These are phyloP conservation scores for Neurospora sp. DNA, from an alignment of 495 filamentous ascomycete species.

Conservation along the genomic window DNA sequence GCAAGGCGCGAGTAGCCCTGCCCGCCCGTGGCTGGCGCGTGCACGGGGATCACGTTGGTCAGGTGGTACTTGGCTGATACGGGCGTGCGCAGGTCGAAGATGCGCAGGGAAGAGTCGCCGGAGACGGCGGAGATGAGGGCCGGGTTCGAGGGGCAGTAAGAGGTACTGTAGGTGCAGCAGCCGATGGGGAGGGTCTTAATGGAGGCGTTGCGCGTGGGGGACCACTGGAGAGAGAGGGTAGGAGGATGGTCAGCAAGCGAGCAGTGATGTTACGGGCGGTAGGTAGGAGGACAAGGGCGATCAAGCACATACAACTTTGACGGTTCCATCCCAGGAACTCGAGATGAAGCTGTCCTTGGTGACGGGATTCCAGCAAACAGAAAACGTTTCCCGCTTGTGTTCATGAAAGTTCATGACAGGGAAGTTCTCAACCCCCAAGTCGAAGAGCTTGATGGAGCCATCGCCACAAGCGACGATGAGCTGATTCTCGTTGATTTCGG, in stretches of 20 bases:
- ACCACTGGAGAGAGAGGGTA: constrained; percentile 45
- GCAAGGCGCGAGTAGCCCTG: constrained; percentile 22
- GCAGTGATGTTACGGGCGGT: not conserved
- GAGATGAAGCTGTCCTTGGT: constrained; percentile 85
- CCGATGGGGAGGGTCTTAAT: constrained; percentile 78
- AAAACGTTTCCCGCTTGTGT: constrained; percentile 84
- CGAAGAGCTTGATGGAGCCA: constrained; percentile 89
- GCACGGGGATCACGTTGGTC: constrained; percentile 64
- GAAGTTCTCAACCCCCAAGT: constrained; percentile 64
- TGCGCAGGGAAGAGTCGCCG: constrained; percentile 71
- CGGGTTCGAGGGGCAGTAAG: constrained; percentile 72
- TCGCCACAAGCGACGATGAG: constrained; percentile 79
- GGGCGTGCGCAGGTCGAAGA: constrained; percentile 85
- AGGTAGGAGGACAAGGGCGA: not conserved
- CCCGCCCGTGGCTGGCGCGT: constrained; percentile 37
- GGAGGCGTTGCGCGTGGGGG: constrained; percentile 58
- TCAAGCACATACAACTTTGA: constrained; percentile 60
- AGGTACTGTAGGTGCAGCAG: constrained; percentile 79
- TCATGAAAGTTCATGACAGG: constrained; percentile 84
- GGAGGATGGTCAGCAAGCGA: not conserved
- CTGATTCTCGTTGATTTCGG: constrained; percentile 90
- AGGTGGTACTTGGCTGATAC: constrained; percentile 75
- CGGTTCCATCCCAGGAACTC: constrained; percentile 85
- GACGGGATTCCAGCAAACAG: constrained; percentile 82
- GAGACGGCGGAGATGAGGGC: constrained; percentile 71